phyloP scores from a whole-genome alignment of 352 stramenopile species.

The Globisporangium mamillatum region DNA sequence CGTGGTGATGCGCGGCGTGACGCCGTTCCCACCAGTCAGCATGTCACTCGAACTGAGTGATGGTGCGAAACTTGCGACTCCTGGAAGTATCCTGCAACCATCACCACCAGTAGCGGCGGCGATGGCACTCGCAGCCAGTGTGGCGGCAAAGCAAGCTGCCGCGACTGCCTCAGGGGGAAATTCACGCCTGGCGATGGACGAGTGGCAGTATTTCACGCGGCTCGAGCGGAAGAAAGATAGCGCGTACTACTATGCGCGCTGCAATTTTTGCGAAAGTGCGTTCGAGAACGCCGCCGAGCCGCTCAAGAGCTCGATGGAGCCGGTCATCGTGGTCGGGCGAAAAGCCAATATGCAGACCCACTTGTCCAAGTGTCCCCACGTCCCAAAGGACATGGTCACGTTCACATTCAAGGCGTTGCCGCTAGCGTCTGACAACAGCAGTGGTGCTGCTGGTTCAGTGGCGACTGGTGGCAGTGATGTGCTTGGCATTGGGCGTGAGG shows the following conservation, averaged over 20 bases:
- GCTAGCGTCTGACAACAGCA: conserved; percentile 5
- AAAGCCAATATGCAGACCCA: conserved; percentile 87
- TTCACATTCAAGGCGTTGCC: conserved; percentile 17
- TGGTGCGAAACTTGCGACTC: conserved; percentile 1
- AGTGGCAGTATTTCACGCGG: conserved; percentile 79
- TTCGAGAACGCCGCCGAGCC: conserved; percentile 45
- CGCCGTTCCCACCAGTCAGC: conserved; percentile 13
- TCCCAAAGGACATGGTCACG: conserved; percentile 47
- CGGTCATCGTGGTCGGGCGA: conserved; percentile 61
- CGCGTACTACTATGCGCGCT: conserved; percentile 71
- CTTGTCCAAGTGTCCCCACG: conserved; percentile 68
- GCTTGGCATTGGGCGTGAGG: conserved; percentile 11
- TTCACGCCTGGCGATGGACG: conserved; percentile 54
- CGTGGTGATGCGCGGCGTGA: conserved; percentile 3
- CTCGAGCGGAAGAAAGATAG: conserved; percentile 73
- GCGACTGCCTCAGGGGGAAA: background rate
- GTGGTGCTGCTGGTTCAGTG: conserved; percentile 1
- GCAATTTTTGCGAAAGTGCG: conserved; percentile 80
- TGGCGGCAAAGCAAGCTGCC: background rate
- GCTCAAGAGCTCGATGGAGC: conserved; percentile 47
- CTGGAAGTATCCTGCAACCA: background rate
- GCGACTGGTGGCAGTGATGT: conserved; percentile 6
- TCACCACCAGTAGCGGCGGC: background rate
- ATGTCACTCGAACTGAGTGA: background rate
- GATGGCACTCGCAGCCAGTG: background rate